Percentiles rank a stretch among this genome's conserved stretches.
Conservation (phyloP, 305 asterid genomes). For the Plantago lanceolata region DNA sequence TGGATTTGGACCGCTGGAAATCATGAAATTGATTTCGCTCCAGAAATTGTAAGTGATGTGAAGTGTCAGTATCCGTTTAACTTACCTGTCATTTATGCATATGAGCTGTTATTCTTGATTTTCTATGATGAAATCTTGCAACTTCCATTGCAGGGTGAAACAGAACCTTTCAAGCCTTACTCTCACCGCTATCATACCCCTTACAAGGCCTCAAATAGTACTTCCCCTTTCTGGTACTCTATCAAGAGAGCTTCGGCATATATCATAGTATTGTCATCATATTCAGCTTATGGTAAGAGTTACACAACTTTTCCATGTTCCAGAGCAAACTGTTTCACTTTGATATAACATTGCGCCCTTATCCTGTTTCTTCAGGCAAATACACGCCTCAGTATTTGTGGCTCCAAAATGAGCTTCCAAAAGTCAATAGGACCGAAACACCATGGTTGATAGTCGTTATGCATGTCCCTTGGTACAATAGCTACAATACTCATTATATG, state of each 20-base stretch:
- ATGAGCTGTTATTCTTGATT: not conserved
- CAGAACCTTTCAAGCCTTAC: slow-evolving; percentile 66
- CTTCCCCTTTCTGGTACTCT: slow-evolving; percentile 78
- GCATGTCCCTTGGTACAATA: slow-evolving; percentile 91
- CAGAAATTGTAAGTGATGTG: slow-evolving; percentile 56
- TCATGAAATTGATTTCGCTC: slow-evolving; percentile 77
- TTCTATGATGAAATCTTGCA: not conserved
- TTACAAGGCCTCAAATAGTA: slow-evolving; percentile 54
- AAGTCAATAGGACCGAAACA: slow-evolving; percentile 72
- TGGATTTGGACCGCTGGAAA: slow-evolving; percentile 96
- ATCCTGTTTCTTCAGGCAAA: slow-evolving; percentile 36
- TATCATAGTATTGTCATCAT: slow-evolving; percentile 75
- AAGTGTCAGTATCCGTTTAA: not conserved
- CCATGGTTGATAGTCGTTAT: slow-evolving; percentile 82
- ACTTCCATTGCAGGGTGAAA: slow-evolving; percentile 64
- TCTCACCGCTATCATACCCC: slow-evolving; percentile 63
- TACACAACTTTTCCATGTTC: not conserved
- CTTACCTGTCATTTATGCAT: too few relatives aligned
- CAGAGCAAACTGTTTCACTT: not conserved
- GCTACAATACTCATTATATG: slow-evolving; percentile 73
- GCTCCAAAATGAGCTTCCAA: slow-evolving; percentile 64
- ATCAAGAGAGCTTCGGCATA: slow-evolving; percentile 84
- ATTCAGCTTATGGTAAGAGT: slow-evolving; percentile 72
- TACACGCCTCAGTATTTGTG: slow-evolving; percentile 80
- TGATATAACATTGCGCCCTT: not conserved